Conservation (phyloP, 306 rosid genomes). For the Clitoria ternatea region DNA sequence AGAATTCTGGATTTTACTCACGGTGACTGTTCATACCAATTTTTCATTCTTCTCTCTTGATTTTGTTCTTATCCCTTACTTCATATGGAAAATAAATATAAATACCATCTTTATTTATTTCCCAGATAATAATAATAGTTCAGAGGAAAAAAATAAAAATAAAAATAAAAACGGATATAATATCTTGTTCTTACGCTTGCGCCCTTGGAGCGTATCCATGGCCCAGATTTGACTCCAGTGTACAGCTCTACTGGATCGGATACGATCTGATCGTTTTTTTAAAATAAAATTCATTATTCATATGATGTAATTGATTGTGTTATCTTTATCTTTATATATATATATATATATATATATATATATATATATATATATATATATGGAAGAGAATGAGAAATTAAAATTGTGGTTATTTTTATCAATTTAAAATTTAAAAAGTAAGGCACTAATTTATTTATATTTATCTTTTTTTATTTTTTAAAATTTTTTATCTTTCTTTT, state of each 20-base stretch:
- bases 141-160: background rate
- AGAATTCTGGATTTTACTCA: background rate
- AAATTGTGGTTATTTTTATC: no score
- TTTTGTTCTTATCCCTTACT: slow-evolving; percentile 14
- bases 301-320: background rate
- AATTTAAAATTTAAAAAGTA: no score
- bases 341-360: no score
- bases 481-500: no score
- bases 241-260: no score
- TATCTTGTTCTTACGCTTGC: background rate
- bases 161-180: background rate
- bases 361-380: no score
- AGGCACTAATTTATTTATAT: no score
- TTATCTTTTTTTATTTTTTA: no score
- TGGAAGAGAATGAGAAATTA: no score
- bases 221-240: slow-evolving; percentile 21
- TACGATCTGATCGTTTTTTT: background rate
- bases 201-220: background rate
- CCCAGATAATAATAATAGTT: background rate
- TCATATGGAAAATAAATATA: background rate
- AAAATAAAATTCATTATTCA: background rate
- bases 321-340: no score
- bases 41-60: slow-evolving; percentile 5
- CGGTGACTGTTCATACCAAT: background rate
- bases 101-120: no score